Evolutionary conservation across 148 eudicot genomes (phyloP).

Genomic region (Fagopyrum homotropicum): DNA sequence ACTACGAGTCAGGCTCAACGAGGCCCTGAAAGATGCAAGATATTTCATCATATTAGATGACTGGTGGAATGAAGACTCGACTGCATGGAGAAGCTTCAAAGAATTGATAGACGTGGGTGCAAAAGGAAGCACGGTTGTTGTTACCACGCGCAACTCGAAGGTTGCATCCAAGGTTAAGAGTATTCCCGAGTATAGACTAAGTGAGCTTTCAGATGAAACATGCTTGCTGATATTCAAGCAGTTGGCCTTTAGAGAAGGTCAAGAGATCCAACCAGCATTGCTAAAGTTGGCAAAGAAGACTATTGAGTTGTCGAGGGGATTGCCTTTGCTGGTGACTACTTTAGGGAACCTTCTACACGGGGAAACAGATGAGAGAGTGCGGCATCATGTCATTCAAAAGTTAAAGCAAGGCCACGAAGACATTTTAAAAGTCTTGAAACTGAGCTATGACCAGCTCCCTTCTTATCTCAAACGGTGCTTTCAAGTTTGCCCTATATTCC

Average conservation of each 20-base stretch:
- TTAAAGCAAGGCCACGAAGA: not conserved
- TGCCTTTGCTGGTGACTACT: conserved; percentile 8
- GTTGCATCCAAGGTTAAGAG: not conserved
- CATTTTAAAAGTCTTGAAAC: conserved; percentile 1
- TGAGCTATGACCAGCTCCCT: conserved; percentile 14
- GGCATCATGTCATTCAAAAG: not conserved
- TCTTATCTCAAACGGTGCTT: conserved; percentile 13
- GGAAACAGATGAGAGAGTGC: not conserved
- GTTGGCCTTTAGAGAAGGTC: not conserved
- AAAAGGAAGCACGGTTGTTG: not conserved
- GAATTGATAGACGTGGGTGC: conserved; percentile 11
- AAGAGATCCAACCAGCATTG: not conserved
- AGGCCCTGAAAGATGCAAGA: not conserved
- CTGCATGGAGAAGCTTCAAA: conserved; percentile 1
- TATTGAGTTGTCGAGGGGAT: not conserved
- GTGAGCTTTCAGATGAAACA: not conserved
- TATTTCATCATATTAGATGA: conserved; percentile 18
- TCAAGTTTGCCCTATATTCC: not conserved
- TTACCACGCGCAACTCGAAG: not conserved
- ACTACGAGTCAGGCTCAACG: not conserved
- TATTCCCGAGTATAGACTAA: not conserved
- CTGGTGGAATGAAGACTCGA: conserved; percentile 9
- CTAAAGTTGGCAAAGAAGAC: not conserved
- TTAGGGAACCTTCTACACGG: not conserved
- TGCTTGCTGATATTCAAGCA: conserved; percentile 2